Evolutionary conservation across 495 filamentous ascomycete genomes (phyloP).

Genomic region (Chaetomium fimeti): DNA sequence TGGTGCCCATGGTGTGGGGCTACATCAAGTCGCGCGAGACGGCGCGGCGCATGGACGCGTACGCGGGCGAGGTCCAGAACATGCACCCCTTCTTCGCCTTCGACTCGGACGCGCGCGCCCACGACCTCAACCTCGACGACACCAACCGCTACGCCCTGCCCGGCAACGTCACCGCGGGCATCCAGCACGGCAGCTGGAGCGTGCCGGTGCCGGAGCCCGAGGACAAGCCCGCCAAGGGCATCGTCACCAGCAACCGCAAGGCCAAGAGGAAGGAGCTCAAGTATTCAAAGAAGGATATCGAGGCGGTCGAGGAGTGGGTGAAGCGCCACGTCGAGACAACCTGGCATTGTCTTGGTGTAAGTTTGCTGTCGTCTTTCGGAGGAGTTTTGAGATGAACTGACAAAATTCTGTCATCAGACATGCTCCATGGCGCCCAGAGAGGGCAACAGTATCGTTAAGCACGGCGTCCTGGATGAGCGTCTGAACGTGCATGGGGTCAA

Average conservation of each 20-base stretch:
- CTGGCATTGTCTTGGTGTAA: conserved; percentile 65
- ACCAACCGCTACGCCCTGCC: conserved; percentile 72
- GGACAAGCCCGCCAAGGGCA: conserved; percentile 43
- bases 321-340: conserved; percentile 75
- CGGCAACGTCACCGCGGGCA: conserved; percentile 70
- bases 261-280: conserved; percentile 60
- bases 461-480: conserved; percentile 76
- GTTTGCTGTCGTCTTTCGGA: conserved; percentile 17
- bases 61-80: conserved; percentile 70
- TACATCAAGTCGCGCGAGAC: conserved; percentile 88
- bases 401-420: conserved; percentile 48
- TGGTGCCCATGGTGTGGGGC: conserved; percentile 81
- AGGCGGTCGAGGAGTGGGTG: conserved; percentile 74
- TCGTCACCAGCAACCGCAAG: conserved; percentile 53
- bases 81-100: conserved; percentile 67
- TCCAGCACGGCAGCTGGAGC: conserved; percentile 56
- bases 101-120: conserved; percentile 64
- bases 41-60: conserved; percentile 71
- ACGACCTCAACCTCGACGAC: conserved; percentile 70
- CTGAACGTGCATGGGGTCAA: conserved; percentile 79
- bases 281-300: conserved; percentile 66
- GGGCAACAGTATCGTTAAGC: conserved; percentile 75
- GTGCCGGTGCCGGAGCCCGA: conserved; percentile 41
- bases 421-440: conserved; percentile 80
- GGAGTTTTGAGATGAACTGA: background rate